Evolutionary conservation across 768 basidiomycete genomes (phyloP).

Genomic region (Termitomyces titanicus): DNA sequence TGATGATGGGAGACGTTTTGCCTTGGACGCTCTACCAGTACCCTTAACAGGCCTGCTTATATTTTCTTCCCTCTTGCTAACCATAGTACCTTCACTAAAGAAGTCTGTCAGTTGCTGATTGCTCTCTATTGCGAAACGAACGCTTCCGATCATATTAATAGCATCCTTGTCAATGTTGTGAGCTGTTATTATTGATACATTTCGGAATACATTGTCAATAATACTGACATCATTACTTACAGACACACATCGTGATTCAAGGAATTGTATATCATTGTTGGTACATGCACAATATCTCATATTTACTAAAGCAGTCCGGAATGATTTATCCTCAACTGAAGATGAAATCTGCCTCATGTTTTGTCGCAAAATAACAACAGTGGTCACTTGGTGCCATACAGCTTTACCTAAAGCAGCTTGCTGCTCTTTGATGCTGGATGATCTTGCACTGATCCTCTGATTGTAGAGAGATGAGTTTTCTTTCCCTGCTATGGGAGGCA

Average conservation of each 20-base stretch:
- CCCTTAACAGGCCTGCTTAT: no score
- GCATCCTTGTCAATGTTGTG: background rate
- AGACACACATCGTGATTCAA: background rate
- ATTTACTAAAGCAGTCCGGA: conserved; percentile 17
- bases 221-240: background rate
- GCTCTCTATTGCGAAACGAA: no score
- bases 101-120: no score
- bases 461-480: conserved; percentile 12
- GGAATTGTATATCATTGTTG: background rate
- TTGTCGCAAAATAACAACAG: background rate
- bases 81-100: no score
- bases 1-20: no score
- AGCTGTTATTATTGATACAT: background rate
- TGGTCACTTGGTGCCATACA: background rate
- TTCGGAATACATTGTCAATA: background rate
- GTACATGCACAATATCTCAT: background rate
- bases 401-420: conserved; percentile 18
- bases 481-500: conserved; percentile 26
- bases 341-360: conserved; percentile 29
- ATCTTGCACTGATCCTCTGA: background rate
- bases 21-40: no score
- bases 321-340: conserved; percentile 15
- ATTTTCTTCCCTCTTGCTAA: no score
- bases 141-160: no score
- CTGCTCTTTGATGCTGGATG: conserved; percentile 6